Base-by-base conservation (phyloP, 768 basidiomycete species). In the Trametes cubensis region DNA sequence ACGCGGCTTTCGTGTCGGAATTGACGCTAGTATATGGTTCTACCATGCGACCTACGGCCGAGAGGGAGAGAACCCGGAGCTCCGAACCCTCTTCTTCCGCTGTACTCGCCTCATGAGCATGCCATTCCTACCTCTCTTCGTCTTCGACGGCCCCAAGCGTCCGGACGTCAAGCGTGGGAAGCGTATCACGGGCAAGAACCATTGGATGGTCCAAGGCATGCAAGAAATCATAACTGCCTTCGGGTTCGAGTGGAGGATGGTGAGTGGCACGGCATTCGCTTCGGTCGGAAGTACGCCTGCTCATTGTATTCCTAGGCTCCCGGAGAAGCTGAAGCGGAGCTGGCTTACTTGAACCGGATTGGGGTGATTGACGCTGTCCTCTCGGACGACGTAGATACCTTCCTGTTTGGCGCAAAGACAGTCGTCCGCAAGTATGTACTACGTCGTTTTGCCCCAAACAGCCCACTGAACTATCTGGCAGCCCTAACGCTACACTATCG, bases 271-370 rank as follows among this genome's bases (percentile, higher is more conserved):
- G 62, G 72, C n/a, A 67, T 62, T 25, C 64, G 72, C 6, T 72
- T 75, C 8, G 72, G 70, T n/a, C n/a, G n/a, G 62, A 70, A 72
- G 64, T 70, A 66, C 18, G 71, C 68, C 25, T 60, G 66, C 52
- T n/a, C n/a, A 6, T 2, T 21, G 23, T 45, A 25, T 13, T 14
- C 13, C 10, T 72, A 87, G 87, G 95, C 94, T 17, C 95, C 95
- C 6, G 94, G 93, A 18, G 95, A 97, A 74, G 95, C 95, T 0
- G 95, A 98, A 73, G 95, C 95, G 0, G 95, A 96, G 70, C 79
- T 98, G 2, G 95, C 95, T 0, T 88, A 91, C 64, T 79, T 98
- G 55, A 95, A 94, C 67, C 79, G 82, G 4, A 83, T 87, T 45
- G 93, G 93, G 3, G 73, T 90, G 55, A 90, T 98, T 58, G 95